These are phyloP conservation scores for Populus euphratica DNA, from an alignment of 345 rosid species.

Conservation along the genomic window DNA sequence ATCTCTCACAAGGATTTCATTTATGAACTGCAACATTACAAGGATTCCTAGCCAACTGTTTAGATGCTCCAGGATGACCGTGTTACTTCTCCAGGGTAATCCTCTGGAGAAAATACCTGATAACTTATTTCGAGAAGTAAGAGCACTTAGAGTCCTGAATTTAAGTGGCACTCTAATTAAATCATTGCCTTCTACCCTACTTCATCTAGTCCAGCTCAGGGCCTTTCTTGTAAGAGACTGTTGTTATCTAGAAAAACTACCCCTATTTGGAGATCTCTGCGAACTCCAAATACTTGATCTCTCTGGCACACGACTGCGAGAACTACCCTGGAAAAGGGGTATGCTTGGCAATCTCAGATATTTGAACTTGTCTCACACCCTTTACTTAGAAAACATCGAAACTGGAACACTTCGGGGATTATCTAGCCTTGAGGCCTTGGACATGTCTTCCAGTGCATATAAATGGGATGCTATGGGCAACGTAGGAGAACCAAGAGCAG, in stretches of 20 bases:
- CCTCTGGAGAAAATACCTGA: conserved; percentile 21
- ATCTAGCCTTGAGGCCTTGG: conserved; percentile 34
- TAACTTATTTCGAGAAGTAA: conserved; percentile 26
- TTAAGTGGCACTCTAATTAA: conserved; percentile 30
- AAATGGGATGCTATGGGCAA: conserved; percentile 20
- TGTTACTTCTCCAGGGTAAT: conserved; percentile 39
- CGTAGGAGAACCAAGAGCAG: conserved; percentile 17
- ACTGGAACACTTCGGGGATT: conserved; percentile 30
- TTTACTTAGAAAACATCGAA: conserved; percentile 30
- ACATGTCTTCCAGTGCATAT: conserved; percentile 43
- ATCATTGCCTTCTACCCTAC: conserved; percentile 31
- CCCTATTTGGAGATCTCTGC: conserved; percentile 27
- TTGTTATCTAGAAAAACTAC: conserved; percentile 28
- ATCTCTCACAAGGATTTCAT: conserved; percentile 35
- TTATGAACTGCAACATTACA: conserved; percentile 34
- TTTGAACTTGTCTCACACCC: conserved; percentile 38
- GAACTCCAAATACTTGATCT: conserved; percentile 43
- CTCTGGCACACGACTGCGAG: conserved; percentile 28
- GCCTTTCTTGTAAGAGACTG: conserved; percentile 38
- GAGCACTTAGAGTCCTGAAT: conserved; percentile 33
- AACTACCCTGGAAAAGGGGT: conserved; percentile 34
- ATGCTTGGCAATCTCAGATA: conserved; percentile 25
- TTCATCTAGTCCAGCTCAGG: conserved; percentile 24
- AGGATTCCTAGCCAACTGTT: conserved; percentile 16
- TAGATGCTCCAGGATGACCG: conserved; percentile 24